phyloP scores from a whole-genome alignment of 352 stramenopile species.

The Peronospora farinosa region DNA sequence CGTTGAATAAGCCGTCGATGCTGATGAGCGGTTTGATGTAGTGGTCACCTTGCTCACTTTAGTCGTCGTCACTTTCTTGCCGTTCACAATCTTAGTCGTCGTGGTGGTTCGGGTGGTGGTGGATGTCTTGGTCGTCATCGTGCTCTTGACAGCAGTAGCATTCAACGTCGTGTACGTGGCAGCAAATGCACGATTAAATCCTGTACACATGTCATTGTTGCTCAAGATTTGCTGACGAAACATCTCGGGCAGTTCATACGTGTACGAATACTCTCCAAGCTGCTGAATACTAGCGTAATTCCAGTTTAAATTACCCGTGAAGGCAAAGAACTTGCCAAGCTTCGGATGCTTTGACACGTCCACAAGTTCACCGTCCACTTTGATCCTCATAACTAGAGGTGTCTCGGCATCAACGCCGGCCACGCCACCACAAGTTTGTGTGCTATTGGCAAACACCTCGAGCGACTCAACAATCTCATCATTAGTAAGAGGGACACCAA shows the following conservation, averaged over 20 bases:
- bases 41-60: slow-evolving; percentile 39
- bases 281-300: slow-evolving; percentile 55
- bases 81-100: slow-evolving; percentile 43
- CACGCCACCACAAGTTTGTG: slow-evolving; percentile 41
- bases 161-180: slow-evolving; percentile 37
- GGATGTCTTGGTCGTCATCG: slow-evolving; percentile 40
- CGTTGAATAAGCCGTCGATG: slow-evolving; percentile 28
- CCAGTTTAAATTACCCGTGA: slow-evolving; percentile 48
- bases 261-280: slow-evolving; percentile 70
- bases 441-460: slow-evolving; percentile 37
- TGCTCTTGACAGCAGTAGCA: slow-evolving; percentile 30
- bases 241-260: slow-evolving; percentile 56
- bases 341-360: slow-evolving; percentile 54
- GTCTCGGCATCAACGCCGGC: slow-evolving; percentile 32
- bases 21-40: slow-evolving; percentile 31
- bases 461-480: slow-evolving; percentile 39
- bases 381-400: slow-evolving; percentile 37
- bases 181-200: slow-evolving; percentile 41
- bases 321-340: slow-evolving; percentile 57
- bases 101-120: slow-evolving; percentile 41
- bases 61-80: slow-evolving; percentile 49
- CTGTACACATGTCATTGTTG: slow-evolving; percentile 59
- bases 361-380: slow-evolving; percentile 36
- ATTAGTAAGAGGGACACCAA: slow-evolving; percentile 43
- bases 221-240: slow-evolving; percentile 55